Base-by-base conservation (phyloP, 805 yeast genomes). In the Candida fluviatilis region DNA sequence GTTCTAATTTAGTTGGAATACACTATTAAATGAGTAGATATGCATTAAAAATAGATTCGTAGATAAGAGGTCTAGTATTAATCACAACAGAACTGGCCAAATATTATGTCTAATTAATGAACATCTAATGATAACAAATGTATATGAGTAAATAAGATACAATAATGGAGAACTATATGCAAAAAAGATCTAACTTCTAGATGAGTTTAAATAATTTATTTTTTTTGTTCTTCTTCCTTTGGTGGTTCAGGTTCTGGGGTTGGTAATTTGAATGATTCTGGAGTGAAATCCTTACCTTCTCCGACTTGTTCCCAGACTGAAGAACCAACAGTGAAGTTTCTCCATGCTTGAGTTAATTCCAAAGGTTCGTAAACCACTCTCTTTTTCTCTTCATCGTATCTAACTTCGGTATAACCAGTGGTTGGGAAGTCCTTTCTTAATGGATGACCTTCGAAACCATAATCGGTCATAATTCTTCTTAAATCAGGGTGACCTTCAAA, bases 231-330 rank as follows among this genome's bases (percentile, higher is more conserved):
- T 39, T 55, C 58, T 45, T 58, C 64, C 39, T 55, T 54, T 46
- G 57, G 57, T 25, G 84, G 80, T 60, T 84, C 95, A 8, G 88
- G 87, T 62, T 77, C 78, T 21, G 95, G 95, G 35, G 80, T 73
- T 37, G 95, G 95, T 54, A 87, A 77, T 60, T 82, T 82, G 74
- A 86, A 87, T 29, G 77, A 63, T 45, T 81, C 89, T 5, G 95
- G 95, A 17, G 91, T 79, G 49, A 73, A 78, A 60, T 87, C 95
- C 45, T 76, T 72, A 54, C 95, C 95, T 14, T 81, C 83, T 41
- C 95, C 95, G 50, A 86, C 91, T 50, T 84, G 95, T 62, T 87
- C 95, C 93, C 95, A 87, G 34, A 84, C 88, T 23, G 91, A 79
- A 8, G 91, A 80, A 34, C 95, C 95, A 34, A 85, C 95, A 18